Evolutionary conservation across 306 rosid species (phyloP), one percentile per base, ranked within the genome.

Genomic region (Myrica gale): DNA sequence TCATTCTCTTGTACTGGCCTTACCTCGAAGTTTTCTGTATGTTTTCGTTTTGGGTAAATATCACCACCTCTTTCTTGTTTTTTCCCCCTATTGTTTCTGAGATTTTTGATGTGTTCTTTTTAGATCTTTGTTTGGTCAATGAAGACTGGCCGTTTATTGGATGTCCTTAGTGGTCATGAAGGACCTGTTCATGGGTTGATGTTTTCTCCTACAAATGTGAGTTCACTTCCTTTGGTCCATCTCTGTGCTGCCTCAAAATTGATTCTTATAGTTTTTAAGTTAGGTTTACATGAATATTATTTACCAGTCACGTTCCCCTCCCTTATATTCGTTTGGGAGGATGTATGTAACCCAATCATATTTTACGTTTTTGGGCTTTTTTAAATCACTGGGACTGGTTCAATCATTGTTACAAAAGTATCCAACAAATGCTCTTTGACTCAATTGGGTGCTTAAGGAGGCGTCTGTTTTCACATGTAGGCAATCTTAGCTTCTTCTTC

Each of bases 121-220:
- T 56, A 95, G 99, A 88, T 95, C 76, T 95, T 87, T 87, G 97
- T 95, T 32, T 95, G 99, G 99, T 87, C 97, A 2, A 90, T 90
- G 96, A 92, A 87, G 85, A 95, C 96, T 2, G 90, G 96, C n/a
- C 89, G 89, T 13, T 81, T 92, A 82, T 83, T 89, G 90, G 97
- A 92, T 67, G 79, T 87, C 67, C 97, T 95, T 52, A 92, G 99
- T 66, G 93, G 97, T 78, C 99, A 95, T 76, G 99, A 89, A 87
- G 97, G 97, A 67, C 97, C 97, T 75, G 99, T 95, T 76, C 97
- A 92, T 79, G 97, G 93, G 50, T 81, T 95, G 83, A 78, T 78
- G 79, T 95, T 95, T 85, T 95, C 99, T 85, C 97, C 99, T 51
- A 84, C 92, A 77, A 92, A 83, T 87, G 99, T 94, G 78, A 89